These are phyloP conservation scores for Lactarius tabidus DNA, from an alignment of 768 basidiomycete genomes.

Conservation along the genomic window DNA sequence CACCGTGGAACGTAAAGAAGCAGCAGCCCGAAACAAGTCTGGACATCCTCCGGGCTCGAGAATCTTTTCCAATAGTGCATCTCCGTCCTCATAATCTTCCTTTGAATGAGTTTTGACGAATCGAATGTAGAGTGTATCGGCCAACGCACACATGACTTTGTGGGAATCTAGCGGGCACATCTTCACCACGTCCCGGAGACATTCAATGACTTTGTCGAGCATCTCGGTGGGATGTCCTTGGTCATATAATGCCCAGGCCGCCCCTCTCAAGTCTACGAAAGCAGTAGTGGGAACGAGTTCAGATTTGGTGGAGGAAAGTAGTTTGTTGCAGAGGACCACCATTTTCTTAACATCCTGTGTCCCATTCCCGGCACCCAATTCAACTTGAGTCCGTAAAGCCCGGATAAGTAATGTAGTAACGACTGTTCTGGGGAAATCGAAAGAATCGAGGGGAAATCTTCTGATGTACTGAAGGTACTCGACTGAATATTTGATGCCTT, in stretches of 20 bases:
- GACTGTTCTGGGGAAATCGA: background rate
- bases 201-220: background rate
- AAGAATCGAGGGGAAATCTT: background rate
- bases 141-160: too few species aligned
- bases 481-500: background rate
- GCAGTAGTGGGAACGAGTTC: background rate
- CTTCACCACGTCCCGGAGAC: background rate
- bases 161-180: background rate
- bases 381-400: background rate
- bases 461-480: slow-evolving; percentile 32
- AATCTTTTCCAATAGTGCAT: too few species aligned
- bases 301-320: background rate
- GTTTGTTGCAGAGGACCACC: background rate
- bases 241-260: fast-evolving
- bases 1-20: too few species aligned
- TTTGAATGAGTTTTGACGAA: too few species aligned
- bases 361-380: background rate
- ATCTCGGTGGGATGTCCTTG: background rate
- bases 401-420: background rate
- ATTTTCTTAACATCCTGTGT: background rate
- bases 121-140: too few species aligned
- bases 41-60: too few species aligned
- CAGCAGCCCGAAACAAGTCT: too few species aligned
- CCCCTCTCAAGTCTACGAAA: background rate
- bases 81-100: too few species aligned